Conservation (phyloP, 2,329 filamentous ascomycete genomes). For the Arthrinium phaeospermum region DNA sequence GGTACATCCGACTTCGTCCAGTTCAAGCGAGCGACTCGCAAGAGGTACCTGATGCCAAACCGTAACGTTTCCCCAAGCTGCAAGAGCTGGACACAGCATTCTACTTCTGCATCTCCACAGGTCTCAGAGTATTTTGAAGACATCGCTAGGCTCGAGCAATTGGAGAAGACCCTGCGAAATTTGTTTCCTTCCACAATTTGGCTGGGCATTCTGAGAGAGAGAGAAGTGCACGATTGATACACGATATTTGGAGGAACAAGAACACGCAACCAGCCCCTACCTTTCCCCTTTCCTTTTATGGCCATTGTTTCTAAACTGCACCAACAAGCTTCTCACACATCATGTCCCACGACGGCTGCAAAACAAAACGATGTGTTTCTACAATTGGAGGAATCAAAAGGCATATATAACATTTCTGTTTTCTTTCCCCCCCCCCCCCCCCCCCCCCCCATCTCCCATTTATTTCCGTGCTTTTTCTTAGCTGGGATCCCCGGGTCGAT, state of each 20-base stretch:
- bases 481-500: background rate
- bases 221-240: too few relatives aligned
- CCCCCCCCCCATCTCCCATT: background rate
- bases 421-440: background rate
- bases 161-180: background rate
- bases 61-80: background rate
- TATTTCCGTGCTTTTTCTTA: background rate
- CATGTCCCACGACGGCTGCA: too few relatives aligned
- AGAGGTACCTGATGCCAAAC: background rate
- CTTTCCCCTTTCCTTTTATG: background rate
- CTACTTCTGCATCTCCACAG: background rate
- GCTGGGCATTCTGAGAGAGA: background rate
- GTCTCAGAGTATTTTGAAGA: background rate
- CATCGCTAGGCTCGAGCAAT: too few relatives aligned
- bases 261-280: background rate
- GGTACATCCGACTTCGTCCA: background rate
- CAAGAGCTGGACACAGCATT: background rate
- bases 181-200: background rate
- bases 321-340: background rate
- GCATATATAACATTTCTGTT: background rate
- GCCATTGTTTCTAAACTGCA: background rate
- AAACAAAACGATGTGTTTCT: background rate
- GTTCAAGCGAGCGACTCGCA: background rate
- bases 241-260: background rate
- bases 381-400: too few relatives aligned